These are phyloP conservation scores for Aspergillus cristatus DNA, from an alignment of 495 filamentous ascomycete genomes.

Conservation along the genomic window DNA sequence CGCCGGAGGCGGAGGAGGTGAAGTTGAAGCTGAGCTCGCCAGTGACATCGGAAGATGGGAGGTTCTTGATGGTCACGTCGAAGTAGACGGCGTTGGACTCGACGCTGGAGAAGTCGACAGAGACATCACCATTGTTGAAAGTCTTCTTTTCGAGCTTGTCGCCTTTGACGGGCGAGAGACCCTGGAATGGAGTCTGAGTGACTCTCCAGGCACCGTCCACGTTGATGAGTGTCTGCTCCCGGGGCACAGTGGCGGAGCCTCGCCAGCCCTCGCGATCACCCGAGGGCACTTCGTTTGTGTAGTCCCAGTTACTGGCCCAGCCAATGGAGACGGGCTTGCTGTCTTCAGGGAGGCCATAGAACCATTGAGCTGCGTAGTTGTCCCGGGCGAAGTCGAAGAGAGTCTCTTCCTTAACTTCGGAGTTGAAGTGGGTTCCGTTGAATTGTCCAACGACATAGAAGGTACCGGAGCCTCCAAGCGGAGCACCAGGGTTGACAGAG, in stretches of 20 bases:
- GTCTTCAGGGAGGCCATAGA: conserved; percentile 27
- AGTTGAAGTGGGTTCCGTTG: conserved; percentile 29
- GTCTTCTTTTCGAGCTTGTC: conserved; percentile 18
- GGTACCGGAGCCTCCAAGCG: conserved; percentile 29
- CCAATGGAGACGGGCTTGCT: conserved; percentile 35
- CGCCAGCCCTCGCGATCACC: conserved; percentile 38
- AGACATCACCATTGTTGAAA: conserved; percentile 13
- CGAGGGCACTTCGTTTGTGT: conserved; percentile 39
- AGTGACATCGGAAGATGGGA: conserved; percentile 25
- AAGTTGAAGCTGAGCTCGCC: conserved; percentile 43
- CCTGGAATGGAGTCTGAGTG: conserved; percentile 23
- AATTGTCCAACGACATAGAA: conserved; percentile 41
- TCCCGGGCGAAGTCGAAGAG: conserved; percentile 41
- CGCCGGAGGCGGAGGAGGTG: conserved; percentile 33
- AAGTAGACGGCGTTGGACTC: conserved; percentile 37
- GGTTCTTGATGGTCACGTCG: conserved; percentile 31
- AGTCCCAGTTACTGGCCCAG: conserved; percentile 50
- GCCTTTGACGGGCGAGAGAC: conserved; percentile 15
- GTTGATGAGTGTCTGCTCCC: conserved; percentile 31
- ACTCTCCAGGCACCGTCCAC: conserved; percentile 29
- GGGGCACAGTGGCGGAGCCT: conserved; percentile 34
- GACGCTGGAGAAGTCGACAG: conserved; percentile 27
- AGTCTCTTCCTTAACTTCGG: neutral
- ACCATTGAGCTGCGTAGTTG: conserved; percentile 47
- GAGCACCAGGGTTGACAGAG: conserved; percentile 47